Conservation (phyloP, 75 land plant species). For the Pinus tabuliformis region DNA sequence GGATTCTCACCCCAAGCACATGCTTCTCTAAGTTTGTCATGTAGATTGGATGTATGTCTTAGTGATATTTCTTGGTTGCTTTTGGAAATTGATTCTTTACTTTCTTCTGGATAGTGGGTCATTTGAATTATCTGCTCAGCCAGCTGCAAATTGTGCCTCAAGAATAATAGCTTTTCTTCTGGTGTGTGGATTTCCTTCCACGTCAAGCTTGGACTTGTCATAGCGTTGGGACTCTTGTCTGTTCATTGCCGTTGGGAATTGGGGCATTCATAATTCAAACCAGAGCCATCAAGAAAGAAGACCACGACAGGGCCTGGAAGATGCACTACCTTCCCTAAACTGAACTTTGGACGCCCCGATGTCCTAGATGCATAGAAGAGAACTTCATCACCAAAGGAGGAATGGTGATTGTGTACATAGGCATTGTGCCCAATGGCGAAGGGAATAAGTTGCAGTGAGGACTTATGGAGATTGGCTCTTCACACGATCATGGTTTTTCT, state of each 20-base stretch:
- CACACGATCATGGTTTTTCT: slow-evolving; percentile 1
- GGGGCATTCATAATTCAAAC: slow-evolving; percentile 6
- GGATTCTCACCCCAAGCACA: too few relatives aligned
- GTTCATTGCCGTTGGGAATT: neutral
- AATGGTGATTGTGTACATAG: slow-evolving; percentile 38
- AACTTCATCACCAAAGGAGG: slow-evolving; percentile 52
- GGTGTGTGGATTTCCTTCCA: neutral
- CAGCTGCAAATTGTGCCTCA: too few relatives aligned
- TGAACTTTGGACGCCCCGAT: slow-evolving; percentile 12
- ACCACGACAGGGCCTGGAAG: neutral
- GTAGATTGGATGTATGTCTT: too few relatives aligned
- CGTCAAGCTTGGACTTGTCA: neutral
- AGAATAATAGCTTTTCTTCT: too few relatives aligned
- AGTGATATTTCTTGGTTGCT: too few relatives aligned
- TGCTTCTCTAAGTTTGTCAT: too few relatives aligned
- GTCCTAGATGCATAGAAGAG: slow-evolving; percentile 43
- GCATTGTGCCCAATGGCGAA: slow-evolving; percentile 40
- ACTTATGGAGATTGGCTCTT: too few relatives aligned
- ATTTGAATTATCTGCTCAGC: too few relatives aligned
- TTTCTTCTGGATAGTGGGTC: too few relatives aligned
- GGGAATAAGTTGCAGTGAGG: too few relatives aligned
- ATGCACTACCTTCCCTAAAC: neutral
- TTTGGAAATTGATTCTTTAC: too few relatives aligned
- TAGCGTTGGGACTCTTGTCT: slow-evolving; percentile 3
- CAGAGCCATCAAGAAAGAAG: neutral